Evolutionary conservation across 2,329 filamentous ascomycete species (phyloP).

Genomic region (Claviceps humidiphila): DNA sequence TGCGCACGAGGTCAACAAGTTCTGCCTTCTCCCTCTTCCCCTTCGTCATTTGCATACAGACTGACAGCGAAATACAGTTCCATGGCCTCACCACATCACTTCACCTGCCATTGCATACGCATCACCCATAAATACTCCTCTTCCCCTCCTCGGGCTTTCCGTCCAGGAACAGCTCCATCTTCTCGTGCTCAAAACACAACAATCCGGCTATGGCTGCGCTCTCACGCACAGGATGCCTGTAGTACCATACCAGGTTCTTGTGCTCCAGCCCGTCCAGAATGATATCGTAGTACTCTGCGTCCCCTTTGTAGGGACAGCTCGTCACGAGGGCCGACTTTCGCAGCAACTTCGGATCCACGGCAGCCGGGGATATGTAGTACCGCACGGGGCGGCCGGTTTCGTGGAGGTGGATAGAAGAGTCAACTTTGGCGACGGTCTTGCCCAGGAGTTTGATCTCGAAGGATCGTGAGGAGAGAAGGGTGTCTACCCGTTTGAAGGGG

Average conservation of each 20-base stretch:
- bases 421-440: constrained; percentile 30
- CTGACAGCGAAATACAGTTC: background rate
- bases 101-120: background rate
- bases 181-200: constrained; percentile 56
- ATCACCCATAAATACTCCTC: constrained; percentile 2
- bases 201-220: constrained; percentile 39
- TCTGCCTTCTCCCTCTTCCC: background rate
- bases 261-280: constrained; percentile 29
- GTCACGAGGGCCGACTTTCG: constrained; percentile 38
- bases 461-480: constrained; percentile 39
- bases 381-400: constrained; percentile 47
- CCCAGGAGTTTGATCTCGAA: constrained; percentile 38
- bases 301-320: constrained; percentile 54
- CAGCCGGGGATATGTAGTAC: constrained; percentile 44
- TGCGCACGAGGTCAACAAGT: no score
- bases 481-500: constrained; percentile 52
- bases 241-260: constrained; percentile 49
- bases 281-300: constrained; percentile 48
- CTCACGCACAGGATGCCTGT: constrained; percentile 42
- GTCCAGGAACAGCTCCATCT: constrained; percentile 48
- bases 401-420: constrained; percentile 37
- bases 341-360: constrained; percentile 32
- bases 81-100: background rate
- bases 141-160: constrained; percentile 19
- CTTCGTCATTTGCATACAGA: background rate